A percentile compares a stretch with the other conserved stretches of the same genome.
phyloP scores from a whole-genome alignment of 1,139 yeast genomes.

The Lodderomyces theae region DNA sequence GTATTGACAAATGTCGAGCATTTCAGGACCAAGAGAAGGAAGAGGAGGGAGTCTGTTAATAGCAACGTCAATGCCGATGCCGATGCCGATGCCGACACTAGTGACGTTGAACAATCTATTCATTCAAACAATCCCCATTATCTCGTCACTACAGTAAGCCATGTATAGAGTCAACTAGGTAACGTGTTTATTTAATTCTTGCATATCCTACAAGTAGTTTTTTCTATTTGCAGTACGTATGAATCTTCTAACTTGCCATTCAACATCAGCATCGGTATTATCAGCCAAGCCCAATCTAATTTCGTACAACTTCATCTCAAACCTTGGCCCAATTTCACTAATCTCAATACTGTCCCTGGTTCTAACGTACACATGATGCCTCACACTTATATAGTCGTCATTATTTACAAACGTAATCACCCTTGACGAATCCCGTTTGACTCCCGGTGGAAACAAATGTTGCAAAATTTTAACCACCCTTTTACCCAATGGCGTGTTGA shows the following conservation, averaged over 20 bases:
- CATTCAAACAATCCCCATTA: slow-evolving; percentile 12
- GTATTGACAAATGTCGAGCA: slow-evolving; percentile 15
- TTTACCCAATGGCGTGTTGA: slow-evolving; percentile 78
- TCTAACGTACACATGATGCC: slow-evolving; percentile 92
- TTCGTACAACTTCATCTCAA: slow-evolving; percentile 92
- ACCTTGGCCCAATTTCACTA: slow-evolving; percentile 98
- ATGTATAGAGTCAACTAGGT: slow-evolving; percentile 7
- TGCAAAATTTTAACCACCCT: slow-evolving; percentile 79
- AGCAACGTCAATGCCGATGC: background rate
- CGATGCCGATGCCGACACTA: background rate
- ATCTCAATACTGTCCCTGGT: slow-evolving; percentile 87
- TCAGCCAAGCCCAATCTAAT: slow-evolving; percentile 87
- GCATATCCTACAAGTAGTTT: slow-evolving; percentile 57
- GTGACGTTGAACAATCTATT: background rate
- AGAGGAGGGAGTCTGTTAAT: background rate
- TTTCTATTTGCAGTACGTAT: slow-evolving; percentile 94
- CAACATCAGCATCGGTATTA: slow-evolving; percentile 95
- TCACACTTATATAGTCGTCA: slow-evolving; percentile 87
- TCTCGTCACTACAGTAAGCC: slow-evolving; percentile 12
- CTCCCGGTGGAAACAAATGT: slow-evolving; percentile 97
- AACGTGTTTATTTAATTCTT: background rate
- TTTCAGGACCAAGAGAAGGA: slow-evolving; percentile 9
- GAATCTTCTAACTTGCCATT: slow-evolving; percentile 92
- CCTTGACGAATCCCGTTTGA: slow-evolving; percentile 74
- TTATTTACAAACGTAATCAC: slow-evolving; percentile 88